Evolutionary conservation across 345 rosid species (phyloP).

Genomic region (Euphorbia peplus): DNA sequence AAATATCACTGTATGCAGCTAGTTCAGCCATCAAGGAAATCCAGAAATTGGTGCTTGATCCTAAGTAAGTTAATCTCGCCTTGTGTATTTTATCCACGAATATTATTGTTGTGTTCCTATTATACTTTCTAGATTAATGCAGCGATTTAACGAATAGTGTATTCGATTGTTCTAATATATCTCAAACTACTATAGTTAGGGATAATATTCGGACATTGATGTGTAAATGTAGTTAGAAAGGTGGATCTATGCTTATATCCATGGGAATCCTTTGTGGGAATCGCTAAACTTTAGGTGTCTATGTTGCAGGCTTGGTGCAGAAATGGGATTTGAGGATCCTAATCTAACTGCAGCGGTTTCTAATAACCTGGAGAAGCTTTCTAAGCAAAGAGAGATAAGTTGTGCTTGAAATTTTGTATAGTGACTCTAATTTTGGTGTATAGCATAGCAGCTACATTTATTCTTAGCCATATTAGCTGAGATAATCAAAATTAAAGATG

Average conservation of each 20-base stretch:
- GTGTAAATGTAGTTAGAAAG: background rate
- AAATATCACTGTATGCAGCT: conserved; percentile 87
- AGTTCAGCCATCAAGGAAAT: conserved; percentile 96
- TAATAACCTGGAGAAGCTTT: conserved; percentile 63
- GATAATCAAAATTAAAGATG: background rate
- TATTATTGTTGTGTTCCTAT: too few species aligned
- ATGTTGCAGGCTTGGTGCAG: conserved; percentile 56
- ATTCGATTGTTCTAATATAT: too few species aligned
- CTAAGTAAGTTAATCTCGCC: conserved; percentile 56
- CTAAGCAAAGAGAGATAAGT: conserved; percentile 52
- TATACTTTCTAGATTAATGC: too few species aligned
- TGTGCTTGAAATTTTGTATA: conserved; percentile 52
- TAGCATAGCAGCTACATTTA: conserved; percentile 11
- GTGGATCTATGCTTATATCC: too few species aligned
- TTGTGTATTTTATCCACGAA: background rate
- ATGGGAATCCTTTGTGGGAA: background rate
- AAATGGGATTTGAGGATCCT: conserved; percentile 82
- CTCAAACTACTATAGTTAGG: too few species aligned
- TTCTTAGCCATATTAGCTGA: conserved; percentile 1
- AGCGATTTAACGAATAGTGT: too few species aligned
- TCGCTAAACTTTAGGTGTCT: background rate
- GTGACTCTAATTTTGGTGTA: conserved; percentile 29
- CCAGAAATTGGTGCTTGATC: conserved; percentile 86
- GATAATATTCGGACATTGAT: too few species aligned
- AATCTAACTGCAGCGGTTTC: conserved; percentile 78